Evolutionary conservation across 331 rosid genomes (phyloP).

Genomic region (Quercus tomentella): DNA sequence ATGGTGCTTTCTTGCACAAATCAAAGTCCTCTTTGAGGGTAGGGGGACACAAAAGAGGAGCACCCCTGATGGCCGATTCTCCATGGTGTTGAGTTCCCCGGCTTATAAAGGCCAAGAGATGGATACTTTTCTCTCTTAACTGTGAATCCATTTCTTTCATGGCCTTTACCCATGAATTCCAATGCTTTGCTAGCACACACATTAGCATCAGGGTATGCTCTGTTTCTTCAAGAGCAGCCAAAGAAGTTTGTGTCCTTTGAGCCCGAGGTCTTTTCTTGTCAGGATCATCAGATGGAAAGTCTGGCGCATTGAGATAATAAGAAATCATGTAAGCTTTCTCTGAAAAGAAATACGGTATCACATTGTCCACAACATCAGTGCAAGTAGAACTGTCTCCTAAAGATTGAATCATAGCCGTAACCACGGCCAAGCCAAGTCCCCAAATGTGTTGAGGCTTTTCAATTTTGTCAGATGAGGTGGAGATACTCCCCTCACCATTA

Average conservation of each 20-base stretch:
- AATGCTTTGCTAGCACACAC: slow-evolving; percentile 81
- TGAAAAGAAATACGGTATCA: slow-evolving; percentile 70
- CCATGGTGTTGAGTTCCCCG: slow-evolving; percentile 65
- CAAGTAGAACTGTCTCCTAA: slow-evolving; percentile 74
- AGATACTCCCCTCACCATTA: slow-evolving; percentile 25
- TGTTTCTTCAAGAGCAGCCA: slow-evolving; percentile 68
- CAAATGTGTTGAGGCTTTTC: slow-evolving; percentile 72
- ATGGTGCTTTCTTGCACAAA: slow-evolving; percentile 57
- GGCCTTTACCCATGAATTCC: slow-evolving; percentile 78
- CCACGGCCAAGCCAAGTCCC: slow-evolving; percentile 88
- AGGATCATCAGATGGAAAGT: slow-evolving; percentile 64
- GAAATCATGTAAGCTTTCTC: slow-evolving; percentile 70
- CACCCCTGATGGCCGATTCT: slow-evolving; percentile 42
- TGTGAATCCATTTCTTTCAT: slow-evolving; percentile 64
- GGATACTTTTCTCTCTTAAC: slow-evolving; percentile 87
- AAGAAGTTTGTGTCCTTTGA: slow-evolving; percentile 58
- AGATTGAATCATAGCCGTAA: slow-evolving; percentile 85
- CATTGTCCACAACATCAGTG: slow-evolving; percentile 61
- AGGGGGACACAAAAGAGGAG: slow-evolving; percentile 75
- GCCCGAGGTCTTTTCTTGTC: slow-evolving; percentile 78
- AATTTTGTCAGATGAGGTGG: slow-evolving; percentile 33
- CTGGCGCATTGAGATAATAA: slow-evolving; percentile 65
- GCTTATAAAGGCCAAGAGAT: slow-evolving; percentile 89
- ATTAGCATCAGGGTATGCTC: slow-evolving; percentile 79
- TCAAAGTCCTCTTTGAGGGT: slow-evolving; percentile 76